Conservation (phyloP, 164 flowering plant genomes). For the Paratinospora sagittata region DNA sequence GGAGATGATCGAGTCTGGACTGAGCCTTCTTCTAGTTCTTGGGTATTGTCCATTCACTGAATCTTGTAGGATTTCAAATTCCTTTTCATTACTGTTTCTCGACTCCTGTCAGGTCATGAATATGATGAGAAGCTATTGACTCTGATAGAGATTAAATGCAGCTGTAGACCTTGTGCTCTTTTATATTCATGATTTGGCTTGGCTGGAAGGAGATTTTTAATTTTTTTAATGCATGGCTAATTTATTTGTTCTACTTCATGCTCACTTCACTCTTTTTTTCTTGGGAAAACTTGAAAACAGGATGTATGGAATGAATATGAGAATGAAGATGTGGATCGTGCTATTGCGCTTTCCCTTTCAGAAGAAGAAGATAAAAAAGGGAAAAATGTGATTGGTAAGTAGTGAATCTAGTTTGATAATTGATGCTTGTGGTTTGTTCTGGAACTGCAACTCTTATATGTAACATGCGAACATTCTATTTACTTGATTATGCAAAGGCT, state of each 20-base stretch:
- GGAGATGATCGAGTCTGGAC: slow-evolving; percentile 40
- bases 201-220: not conserved
- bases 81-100: not conserved
- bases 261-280: not conserved
- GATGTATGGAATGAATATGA: slow-evolving; percentile 54
- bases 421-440: not conserved
- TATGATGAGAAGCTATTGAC: not conserved
- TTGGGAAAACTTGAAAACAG: slow-evolving; percentile 30
- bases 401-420: not conserved
- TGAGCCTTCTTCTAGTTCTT: slow-evolving; percentile 45
- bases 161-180: not conserved
- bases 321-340: slow-evolving; percentile 70
- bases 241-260: not conserved
- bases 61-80: not conserved
- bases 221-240: not conserved
- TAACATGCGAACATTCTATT: too few species aligned
- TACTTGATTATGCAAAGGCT: not conserved
- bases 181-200: not conserved
- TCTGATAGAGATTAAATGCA: not conserved
- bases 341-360: slow-evolving; percentile 77
- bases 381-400: slow-evolving; percentile 53
- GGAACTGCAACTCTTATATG: not conserved
- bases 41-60: slow-evolving; percentile 27
- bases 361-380: slow-evolving; percentile 59
- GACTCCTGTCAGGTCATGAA: not conserved